phyloP scores from a whole-genome alignment of 1,139 yeast genomes.

The Taphrina confusa region DNA sequence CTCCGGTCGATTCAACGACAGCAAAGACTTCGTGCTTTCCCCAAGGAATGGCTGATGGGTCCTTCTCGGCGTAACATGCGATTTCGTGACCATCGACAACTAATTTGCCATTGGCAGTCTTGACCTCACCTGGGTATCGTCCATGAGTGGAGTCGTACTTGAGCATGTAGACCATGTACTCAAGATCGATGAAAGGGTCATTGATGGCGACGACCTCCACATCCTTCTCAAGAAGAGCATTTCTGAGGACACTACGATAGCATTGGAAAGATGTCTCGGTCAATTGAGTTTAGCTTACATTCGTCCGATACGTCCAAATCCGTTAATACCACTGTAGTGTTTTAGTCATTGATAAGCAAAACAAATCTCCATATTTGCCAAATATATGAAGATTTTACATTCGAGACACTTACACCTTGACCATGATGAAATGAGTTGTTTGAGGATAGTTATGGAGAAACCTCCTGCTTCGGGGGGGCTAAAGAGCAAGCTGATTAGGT shows the following conservation, averaged over 20 bases:
- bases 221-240: conserved; percentile 68
- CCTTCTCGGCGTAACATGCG: conserved; percentile 71
- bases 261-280: neutral
- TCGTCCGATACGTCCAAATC: conserved; percentile 84
- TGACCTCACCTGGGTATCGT: conserved; percentile 66
- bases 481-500: too few relatives aligned
- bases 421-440: conserved; percentile 41
- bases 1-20: conserved; percentile 88
- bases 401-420: conserved; percentile 58
- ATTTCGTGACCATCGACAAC: conserved; percentile 69
- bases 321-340: conserved; percentile 17
- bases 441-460: too few relatives aligned
- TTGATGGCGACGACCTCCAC: conserved; percentile 77
- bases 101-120: conserved; percentile 58
- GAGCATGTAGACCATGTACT: conserved; percentile 85
- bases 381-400: too few relatives aligned
- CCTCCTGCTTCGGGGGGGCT: too few relatives aligned
- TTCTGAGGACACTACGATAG: conserved; percentile 55
- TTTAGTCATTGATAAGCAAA: neutral
- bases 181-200: conserved; percentile 81
- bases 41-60: conserved; percentile 82
- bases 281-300: conserved; percentile 48
- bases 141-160: conserved; percentile 89
- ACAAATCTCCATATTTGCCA: too few relatives aligned
- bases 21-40: conserved; percentile 68